A percentile compares a stretch with the other conserved stretches of the same genome.
These are phyloP conservation scores for Eucalyptus tenuipes DNA, from an alignment of 345 rosid genomes.

Conservation along the genomic window DNA sequence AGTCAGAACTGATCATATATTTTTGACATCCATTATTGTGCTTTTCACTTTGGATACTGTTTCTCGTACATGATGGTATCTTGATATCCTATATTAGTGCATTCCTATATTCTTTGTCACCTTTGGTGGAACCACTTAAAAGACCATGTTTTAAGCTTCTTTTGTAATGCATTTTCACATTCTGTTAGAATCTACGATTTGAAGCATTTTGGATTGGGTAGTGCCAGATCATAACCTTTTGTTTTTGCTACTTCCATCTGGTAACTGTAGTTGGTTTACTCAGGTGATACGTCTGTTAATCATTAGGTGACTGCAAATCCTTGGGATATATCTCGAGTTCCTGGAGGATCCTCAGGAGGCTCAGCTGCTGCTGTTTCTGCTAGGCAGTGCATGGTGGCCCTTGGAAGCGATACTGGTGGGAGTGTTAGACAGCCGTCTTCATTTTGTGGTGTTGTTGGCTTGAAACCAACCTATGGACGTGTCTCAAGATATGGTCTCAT, in stretches of 20 bases:
- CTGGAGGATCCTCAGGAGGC: constrained; percentile 96
- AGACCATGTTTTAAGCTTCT: neutral
- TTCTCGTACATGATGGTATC: neutral
- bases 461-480: constrained; percentile 94
- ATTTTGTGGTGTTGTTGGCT: constrained; percentile 88
- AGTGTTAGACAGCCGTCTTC: constrained; percentile 98
- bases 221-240: neutral
- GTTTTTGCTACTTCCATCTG: neutral
- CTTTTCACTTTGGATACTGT: neutral
- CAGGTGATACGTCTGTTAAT: constrained; percentile 29
- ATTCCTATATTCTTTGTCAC: neutral
- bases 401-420: constrained; percentile 99
- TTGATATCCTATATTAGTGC: neutral
- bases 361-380: constrained; percentile 96
- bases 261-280: constrained; percentile 28
- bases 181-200: neutral
- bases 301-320: constrained; percentile 80
- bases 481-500: constrained; percentile 93
- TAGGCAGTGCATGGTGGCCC: constrained; percentile 76
- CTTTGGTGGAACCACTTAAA: neutral
- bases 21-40: neutral
- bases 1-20: neutral
- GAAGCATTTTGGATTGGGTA: neutral
- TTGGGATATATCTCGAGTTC: constrained; percentile 86
- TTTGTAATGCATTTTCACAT: neutral